These are phyloP conservation scores for Bretschneidera sinensis DNA, from an alignment of 345 rosid species.

Conservation along the genomic window DNA sequence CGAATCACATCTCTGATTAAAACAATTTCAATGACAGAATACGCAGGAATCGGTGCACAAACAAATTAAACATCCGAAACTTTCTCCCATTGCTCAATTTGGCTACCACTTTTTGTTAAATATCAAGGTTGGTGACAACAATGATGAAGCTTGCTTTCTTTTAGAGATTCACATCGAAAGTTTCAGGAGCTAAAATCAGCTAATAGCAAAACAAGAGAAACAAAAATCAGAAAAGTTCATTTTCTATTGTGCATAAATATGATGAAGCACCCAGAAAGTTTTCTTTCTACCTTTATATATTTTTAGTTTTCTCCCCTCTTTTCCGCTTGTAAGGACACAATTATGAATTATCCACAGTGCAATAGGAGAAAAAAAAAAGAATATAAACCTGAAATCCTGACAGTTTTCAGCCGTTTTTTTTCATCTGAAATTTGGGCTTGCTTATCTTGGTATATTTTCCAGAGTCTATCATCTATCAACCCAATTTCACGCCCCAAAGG, in stretches of 20 bases:
- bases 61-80: neutral
- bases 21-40: neutral
- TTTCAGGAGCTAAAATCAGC: neutral
- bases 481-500: conserved; percentile 91
- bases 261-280: neutral
- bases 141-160: too few species aligned
- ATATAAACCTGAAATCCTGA: conserved; percentile 74
- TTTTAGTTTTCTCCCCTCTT: conserved; percentile 3
- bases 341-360: conserved; percentile 1
- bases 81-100: neutral
- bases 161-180: neutral
- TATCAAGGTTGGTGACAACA: neutral
- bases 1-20: too few species aligned
- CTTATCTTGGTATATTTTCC: conserved; percentile 85
- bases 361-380: neutral
- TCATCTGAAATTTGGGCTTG: conserved; percentile 79
- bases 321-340: neutral
- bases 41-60: too few species aligned
- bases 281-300: neutral
- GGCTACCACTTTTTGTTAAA: neutral
- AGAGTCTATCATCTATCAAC: conserved; percentile 83
- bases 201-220: neutral
- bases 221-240: neutral
- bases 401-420: conserved; percentile 68
- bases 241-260: neutral